phyloP scores from a whole-genome alignment of 1,284 basidiomycete genomes.

The Heterobasidion parviporum region DNA sequence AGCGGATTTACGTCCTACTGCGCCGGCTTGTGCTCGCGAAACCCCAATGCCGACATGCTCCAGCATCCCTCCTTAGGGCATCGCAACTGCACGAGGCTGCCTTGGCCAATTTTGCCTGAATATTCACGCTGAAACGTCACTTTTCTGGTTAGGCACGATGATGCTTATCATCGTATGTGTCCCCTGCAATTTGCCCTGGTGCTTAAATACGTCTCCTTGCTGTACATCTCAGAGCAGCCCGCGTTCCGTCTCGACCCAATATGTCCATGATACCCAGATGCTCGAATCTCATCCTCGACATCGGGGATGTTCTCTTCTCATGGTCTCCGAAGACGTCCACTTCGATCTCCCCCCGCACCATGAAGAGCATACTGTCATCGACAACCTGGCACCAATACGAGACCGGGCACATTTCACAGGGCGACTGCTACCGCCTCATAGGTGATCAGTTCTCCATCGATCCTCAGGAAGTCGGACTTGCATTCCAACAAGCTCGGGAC shows the following conservation, averaged over 20 bases:
- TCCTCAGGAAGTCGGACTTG: slow-evolving; percentile 28
- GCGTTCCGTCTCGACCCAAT: neutral
- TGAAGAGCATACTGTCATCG: slow-evolving; percentile 38
- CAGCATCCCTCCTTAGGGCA: neutral
- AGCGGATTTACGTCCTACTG: neutral
- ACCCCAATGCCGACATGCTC: neutral
- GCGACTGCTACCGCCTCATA: slow-evolving; percentile 36
- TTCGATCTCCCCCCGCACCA: slow-evolving; percentile 32
- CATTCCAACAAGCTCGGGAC: slow-evolving; percentile 38
- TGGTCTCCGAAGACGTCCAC: slow-evolving; percentile 45
- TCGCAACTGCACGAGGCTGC: neutral
- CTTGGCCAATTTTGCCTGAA: neutral
- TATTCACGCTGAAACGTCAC: neutral
- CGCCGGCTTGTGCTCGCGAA: neutral
- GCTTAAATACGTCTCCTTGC: neutral
- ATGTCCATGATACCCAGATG: slow-evolving; percentile 12
- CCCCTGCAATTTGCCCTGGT: neutral
- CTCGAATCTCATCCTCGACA: slow-evolving; percentile 38
- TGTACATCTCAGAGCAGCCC: neutral
- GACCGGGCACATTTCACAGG: slow-evolving; percentile 36
- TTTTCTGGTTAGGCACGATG: neutral
- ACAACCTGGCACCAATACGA: slow-evolving; percentile 51
- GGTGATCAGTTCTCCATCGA: slow-evolving; percentile 33
- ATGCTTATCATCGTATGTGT: neutral
- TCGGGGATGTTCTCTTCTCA: slow-evolving; percentile 50